A percentile compares a stretch with the other conserved stretches of the same genome.
These are phyloP conservation scores for Pseudonitzschia multistriata DNA, from an alignment of 108 stramenopile species.

Conservation along the genomic window DNA sequence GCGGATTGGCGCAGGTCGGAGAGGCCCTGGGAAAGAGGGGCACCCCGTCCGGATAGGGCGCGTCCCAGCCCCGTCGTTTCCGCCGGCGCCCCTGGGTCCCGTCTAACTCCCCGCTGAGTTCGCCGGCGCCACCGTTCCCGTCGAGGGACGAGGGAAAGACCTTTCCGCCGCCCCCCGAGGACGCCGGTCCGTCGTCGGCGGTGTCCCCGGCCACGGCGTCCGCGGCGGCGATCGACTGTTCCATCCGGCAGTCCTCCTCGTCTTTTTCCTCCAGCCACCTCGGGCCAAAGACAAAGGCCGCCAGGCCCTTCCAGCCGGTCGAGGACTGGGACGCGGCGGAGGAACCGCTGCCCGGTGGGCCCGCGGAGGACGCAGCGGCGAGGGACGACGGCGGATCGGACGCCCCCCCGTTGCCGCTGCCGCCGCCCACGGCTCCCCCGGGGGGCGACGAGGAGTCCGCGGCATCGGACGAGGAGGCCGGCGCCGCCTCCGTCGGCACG, in stretches of 20 bases:
- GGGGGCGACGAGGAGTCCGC: background rate
- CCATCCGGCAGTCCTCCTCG: slow-evolving; percentile 12
- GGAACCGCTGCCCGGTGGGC: background rate
- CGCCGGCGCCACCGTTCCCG: slow-evolving; percentile 4
- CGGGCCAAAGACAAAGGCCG: slow-evolving; percentile 77
- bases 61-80: slow-evolving; percentile 60
- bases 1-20: slow-evolving; percentile 65
- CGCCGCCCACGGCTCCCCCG: background rate
- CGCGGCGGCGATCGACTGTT: slow-evolving; percentile 3
- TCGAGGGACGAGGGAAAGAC: slow-evolving; percentile 36
- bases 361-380: background rate
- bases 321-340: slow-evolving; percentile 19
- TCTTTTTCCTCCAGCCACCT: slow-evolving; percentile 50
- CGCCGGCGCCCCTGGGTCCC: background rate
- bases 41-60: slow-evolving; percentile 70
- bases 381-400: background rate
- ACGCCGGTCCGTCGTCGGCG: background rate
- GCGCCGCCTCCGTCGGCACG: background rate
- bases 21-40: slow-evolving; percentile 56
- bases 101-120: background rate
- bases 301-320: slow-evolving; percentile 71
- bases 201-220: background rate
- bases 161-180: slow-evolving; percentile 36
- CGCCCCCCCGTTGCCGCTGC: background rate
- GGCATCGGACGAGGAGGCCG: slow-evolving; percentile 2